Evolutionary conservation across 306 rosid species (phyloP).

Genomic region (Erythrophleum fordii): DNA sequence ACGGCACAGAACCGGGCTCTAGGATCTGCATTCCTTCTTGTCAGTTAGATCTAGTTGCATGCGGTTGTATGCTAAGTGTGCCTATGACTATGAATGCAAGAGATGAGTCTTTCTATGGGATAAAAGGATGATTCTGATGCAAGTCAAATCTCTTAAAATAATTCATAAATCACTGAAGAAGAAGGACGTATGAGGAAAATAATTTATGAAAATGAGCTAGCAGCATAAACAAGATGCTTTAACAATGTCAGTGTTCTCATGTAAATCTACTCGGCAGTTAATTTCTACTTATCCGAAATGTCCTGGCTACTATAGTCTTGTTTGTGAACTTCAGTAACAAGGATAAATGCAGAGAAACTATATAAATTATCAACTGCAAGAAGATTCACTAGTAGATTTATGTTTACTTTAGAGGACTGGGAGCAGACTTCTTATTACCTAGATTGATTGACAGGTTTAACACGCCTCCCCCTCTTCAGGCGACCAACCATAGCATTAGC

Average conservation of each 20-base stretch:
- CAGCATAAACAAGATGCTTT: constrained; percentile 1
- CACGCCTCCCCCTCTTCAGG: constrained; percentile 12
- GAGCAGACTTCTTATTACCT: not conserved
- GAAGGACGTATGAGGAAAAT: not conserved
- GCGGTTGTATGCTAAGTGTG: not conserved
- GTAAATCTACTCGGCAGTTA: not conserved
- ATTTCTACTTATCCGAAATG: not conserved
- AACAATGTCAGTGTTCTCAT: not conserved
- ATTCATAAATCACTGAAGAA: constrained; percentile 3
- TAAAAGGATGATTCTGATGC: constrained; percentile 12
- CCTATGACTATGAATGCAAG: not conserved
- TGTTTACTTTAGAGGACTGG: not conserved
- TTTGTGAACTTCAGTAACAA: not conserved
- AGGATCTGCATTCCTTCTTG: not conserved
- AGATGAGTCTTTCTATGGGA: not conserved
- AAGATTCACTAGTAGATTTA: not conserved
- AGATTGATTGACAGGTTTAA: not conserved
- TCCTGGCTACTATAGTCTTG: not conserved
- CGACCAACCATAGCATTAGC: constrained; percentile 16
- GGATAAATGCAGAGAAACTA: not conserved
- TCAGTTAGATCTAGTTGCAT: not conserved
- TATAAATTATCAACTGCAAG: constrained; percentile 4
- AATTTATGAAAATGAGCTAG: not conserved
- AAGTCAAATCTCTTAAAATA: constrained; percentile 8
- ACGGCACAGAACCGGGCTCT: not conserved